Percentiles rank a stretch among this genome's conserved stretches.
These are phyloP conservation scores for Onygenales sp. DNA, from an alignment of 2,329 filamentous ascomycete species.

Conservation along the genomic window DNA sequence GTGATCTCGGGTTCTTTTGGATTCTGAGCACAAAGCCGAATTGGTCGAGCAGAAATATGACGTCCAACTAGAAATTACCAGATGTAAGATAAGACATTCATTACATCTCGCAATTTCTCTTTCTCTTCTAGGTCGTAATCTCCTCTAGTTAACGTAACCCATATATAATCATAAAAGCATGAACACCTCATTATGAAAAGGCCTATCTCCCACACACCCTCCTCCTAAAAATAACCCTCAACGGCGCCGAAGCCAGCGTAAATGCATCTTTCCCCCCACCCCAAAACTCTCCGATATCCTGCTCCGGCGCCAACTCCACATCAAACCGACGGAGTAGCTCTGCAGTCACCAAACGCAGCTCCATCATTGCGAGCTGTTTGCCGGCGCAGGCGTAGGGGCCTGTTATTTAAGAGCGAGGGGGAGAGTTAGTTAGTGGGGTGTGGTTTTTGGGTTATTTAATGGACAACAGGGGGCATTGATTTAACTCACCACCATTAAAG, in stretches of 20 bases:
- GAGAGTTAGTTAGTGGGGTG: neutral
- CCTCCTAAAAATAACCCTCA: too few species aligned
- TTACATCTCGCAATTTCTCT: too few species aligned
- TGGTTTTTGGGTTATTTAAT: neutral
- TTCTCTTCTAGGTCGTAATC: too few species aligned
- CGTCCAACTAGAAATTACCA: too few species aligned
- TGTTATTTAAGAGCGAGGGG: neutral
- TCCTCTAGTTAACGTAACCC: too few species aligned
- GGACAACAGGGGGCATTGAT: neutral
- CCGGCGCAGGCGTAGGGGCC: slow-evolving; percentile 17
- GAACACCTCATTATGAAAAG: too few species aligned
- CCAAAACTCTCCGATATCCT: slow-evolving; percentile 1
- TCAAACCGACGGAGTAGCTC: slow-evolving; percentile 9
- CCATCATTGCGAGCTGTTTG: slow-evolving; percentile 17
- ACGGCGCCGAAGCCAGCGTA: neutral
- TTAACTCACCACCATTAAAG: slow-evolving; percentile 11
- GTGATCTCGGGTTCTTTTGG: too few species aligned
- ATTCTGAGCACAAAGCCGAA: too few species aligned
- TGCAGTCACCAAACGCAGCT: slow-evolving; percentile 16
- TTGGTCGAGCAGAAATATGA: too few species aligned
- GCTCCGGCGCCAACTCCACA: slow-evolving; percentile 8
- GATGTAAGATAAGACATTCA: too few species aligned
- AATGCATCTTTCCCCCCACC: slow-evolving; percentile 1
- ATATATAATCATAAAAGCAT: too few species aligned
- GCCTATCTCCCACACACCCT: too few species aligned